Conservation (phyloP, 495 filamentous ascomycete species). For the Aspergillus coremiiformis region DNA sequence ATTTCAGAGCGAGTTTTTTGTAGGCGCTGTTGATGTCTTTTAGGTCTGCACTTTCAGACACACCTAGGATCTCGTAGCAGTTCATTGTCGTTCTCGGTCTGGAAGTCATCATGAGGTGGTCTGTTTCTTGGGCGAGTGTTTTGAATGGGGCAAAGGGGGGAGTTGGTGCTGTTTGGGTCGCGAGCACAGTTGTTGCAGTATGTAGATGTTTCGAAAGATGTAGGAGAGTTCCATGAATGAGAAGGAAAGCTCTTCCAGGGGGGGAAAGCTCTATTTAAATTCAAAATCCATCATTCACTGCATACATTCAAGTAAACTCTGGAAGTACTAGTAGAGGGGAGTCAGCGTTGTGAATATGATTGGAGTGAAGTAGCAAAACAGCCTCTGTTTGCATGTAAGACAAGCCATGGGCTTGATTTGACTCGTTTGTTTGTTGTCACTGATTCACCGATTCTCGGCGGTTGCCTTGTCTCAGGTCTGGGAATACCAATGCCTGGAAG, state of each 20-base stretch:
- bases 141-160: too few species aligned
- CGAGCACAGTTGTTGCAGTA: too few species aligned
- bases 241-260: not conserved
- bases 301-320: not conserved
- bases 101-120: slow-evolving; percentile 6
- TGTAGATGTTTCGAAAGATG: not conserved
- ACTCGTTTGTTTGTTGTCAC: not conserved
- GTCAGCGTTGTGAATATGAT: not conserved
- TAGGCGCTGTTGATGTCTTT: slow-evolving; percentile 40
- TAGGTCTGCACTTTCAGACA: slow-evolving; percentile 24
- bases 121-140: not conserved
- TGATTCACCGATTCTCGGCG: not conserved
- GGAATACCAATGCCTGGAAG: not conserved
- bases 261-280: not conserved
- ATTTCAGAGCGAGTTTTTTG: slow-evolving; percentile 45
- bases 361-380: not conserved
- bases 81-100: slow-evolving; percentile 5
- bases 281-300: not conserved
- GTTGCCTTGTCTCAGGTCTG: not conserved
- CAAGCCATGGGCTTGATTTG: not conserved
- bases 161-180: not conserved
- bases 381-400: not conserved
- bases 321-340: too few species aligned
- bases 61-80: slow-evolving; percentile 34
- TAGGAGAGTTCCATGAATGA: not conserved